Percentiles rank a stretch among this genome's conserved stretches.
phyloP scores from a whole-genome alignment of 2,329 filamentous ascomycete genomes.

The Fusarium brachygibbosum region DNA sequence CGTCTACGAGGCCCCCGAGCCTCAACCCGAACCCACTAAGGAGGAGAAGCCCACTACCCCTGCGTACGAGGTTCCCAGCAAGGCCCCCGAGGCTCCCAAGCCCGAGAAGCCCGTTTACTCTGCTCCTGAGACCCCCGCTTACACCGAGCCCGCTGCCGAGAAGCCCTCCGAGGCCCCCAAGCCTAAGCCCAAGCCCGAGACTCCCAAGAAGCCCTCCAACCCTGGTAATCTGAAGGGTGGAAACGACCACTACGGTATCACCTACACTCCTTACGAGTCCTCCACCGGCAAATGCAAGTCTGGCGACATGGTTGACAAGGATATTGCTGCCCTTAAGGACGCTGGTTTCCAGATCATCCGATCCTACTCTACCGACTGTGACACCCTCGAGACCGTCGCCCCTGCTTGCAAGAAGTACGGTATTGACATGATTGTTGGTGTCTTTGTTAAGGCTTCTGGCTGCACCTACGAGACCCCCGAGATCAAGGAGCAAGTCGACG shows the following conservation, averaged over 20 bases:
- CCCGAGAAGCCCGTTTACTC: constrained; percentile 19
- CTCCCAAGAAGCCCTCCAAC: constrained; percentile 44
- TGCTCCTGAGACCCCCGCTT: constrained; percentile 20
- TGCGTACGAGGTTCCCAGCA: constrained; percentile 26
- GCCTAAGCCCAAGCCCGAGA: constrained; percentile 40
- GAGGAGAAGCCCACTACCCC: constrained; percentile 30
- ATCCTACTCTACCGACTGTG: constrained; percentile 93
- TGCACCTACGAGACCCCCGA: constrained; percentile 70
- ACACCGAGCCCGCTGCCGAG: constrained; percentile 27
- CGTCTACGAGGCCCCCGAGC: constrained; percentile 35
- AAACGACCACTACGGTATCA: constrained; percentile 77
- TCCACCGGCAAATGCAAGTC: constrained; percentile 74
- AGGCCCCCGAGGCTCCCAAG: constrained; percentile 27
- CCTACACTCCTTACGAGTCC: constrained; percentile 81
- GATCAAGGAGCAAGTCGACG: constrained; percentile 79
- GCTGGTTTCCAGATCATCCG: constrained; percentile 80
- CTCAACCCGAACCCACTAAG: constrained; percentile 43
- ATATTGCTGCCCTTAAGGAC: constrained; percentile 72
- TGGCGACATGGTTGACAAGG: constrained; percentile 66
- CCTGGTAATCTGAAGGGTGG: constrained; percentile 55
- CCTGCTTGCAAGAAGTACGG: constrained; percentile 74
- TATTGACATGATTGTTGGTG: constrained; percentile 85
- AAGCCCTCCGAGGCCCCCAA: constrained; percentile 46
- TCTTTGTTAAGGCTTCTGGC: constrained; percentile 81
- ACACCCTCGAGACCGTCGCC: constrained; percentile 81